Percentiles rank a stretch among this genome's conserved stretches.
These are phyloP conservation scores for Melanogaster broomeanus DNA, from an alignment of 768 basidiomycete species.

Conservation along the genomic window DNA sequence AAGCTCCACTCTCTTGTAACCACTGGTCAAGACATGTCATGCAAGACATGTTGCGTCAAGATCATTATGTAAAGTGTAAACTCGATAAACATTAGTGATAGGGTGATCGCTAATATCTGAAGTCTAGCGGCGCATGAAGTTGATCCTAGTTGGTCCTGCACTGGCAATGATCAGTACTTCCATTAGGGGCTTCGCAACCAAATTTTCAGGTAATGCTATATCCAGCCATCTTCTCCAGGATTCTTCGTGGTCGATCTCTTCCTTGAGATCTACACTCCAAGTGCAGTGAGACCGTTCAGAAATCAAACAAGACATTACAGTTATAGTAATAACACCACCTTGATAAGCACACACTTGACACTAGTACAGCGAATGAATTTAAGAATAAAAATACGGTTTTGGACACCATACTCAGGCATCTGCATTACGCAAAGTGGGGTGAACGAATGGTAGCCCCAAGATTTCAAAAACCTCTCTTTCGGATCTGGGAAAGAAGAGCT, in stretches of 20 bases:
- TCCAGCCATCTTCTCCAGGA: neutral
- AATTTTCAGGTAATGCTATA: neutral
- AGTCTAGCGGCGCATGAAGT: no score
- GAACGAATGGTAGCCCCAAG: slow-evolving; percentile 68
- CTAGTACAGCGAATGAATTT: neutral
- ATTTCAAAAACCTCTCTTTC: slow-evolving; percentile 76
- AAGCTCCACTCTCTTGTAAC: no score
- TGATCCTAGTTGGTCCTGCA: no score
- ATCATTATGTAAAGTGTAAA: no score
- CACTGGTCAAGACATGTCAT: no score
- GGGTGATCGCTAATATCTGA: no score
- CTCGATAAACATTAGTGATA: no score
- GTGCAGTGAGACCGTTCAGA: neutral
- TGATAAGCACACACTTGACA: neutral
- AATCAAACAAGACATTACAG: no score
- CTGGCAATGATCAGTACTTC: neutral
- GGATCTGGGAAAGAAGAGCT: slow-evolving; percentile 55
- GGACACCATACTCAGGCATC: slow-evolving; percentile 42
- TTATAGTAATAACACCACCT: neutral
- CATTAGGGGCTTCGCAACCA: no score
- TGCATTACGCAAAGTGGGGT: slow-evolving; percentile 73
- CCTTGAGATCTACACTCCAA: neutral
- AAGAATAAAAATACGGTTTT: neutral
- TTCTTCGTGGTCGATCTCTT: neutral
- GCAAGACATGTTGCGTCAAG: no score